Conservation (phyloP, 108 stramenopile species). For the Nitzschia sp. region DNA sequence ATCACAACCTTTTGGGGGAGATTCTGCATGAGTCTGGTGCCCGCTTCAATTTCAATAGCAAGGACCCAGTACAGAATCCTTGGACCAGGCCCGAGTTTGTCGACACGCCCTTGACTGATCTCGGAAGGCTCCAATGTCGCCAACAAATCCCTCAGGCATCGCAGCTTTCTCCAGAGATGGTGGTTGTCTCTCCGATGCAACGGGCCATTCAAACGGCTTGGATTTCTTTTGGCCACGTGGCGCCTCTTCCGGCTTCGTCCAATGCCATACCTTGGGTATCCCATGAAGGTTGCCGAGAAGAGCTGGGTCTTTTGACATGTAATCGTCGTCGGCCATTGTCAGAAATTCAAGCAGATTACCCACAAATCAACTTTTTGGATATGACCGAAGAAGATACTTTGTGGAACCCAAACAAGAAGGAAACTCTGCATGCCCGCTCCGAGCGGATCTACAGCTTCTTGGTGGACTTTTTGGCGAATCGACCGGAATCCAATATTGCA, state of each 20-base stretch:
- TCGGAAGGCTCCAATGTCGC: constrained; percentile 46
- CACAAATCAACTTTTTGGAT: constrained; percentile 46
- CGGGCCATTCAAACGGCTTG: constrained; percentile 63
- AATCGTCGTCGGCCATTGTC: constrained; percentile 53
- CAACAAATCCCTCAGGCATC: constrained; percentile 24
- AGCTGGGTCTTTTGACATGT: constrained; percentile 54
- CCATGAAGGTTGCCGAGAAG: constrained; percentile 70
- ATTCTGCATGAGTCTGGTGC: constrained; percentile 43
- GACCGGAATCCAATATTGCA: constrained; percentile 57
- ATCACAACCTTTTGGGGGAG: constrained; percentile 63
- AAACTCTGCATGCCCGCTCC: constrained; percentile 37
- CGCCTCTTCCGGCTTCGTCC: background rate
- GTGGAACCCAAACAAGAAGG: constrained; percentile 36
- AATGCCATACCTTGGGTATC: constrained; percentile 48
- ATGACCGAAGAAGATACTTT: constrained; percentile 48
- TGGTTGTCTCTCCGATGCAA: constrained; percentile 55
- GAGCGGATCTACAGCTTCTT: constrained; percentile 60
- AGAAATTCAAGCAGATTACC: constrained; percentile 46
- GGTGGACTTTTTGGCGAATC: constrained; percentile 42
- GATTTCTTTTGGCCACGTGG: constrained; percentile 42
- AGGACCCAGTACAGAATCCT: constrained; percentile 53
- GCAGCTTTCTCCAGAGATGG: constrained; percentile 39
- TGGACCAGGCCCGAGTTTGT: constrained; percentile 52
- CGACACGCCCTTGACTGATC: constrained; percentile 58
- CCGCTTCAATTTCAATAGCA: constrained; percentile 37